Evolutionary conservation across 140 eudicot genomes (phyloP).

Genomic region (Flaveria floridana): DNA sequence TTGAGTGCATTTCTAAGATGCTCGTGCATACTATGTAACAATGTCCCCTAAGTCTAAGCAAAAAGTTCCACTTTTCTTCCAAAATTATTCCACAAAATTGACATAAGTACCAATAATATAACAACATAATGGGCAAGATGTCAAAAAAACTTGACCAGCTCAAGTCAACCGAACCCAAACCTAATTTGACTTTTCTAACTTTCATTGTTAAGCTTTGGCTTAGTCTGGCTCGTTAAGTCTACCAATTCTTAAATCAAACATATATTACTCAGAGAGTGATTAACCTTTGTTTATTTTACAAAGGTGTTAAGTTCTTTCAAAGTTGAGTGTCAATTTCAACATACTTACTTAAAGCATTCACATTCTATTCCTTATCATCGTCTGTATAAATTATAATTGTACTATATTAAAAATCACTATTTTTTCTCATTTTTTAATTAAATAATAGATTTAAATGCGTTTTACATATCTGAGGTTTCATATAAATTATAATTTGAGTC

Average conservation of each 20-base stretch:
- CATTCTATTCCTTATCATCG: no score
- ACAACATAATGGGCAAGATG: conserved; percentile 21
- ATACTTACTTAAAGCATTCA: conserved; percentile 21
- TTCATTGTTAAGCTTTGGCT: background rate
- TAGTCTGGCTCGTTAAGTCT: background rate
- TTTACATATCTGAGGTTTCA: no score
- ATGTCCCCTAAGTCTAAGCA: conserved; percentile 30
- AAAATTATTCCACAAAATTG: conserved; percentile 26
- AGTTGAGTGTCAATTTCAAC: conserved; percentile 13
- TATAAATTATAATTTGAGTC: no score
- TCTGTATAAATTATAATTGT: no score
- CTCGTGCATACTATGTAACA: conserved; percentile 23
- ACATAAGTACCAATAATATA: conserved; percentile 12
- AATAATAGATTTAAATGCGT: no score
- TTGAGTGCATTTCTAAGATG: conserved; percentile 21
- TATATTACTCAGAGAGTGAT: background rate
- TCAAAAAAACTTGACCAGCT: background rate
- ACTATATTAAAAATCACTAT: no score
- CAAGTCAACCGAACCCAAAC: background rate
- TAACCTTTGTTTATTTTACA: no score
- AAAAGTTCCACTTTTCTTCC: conserved; percentile 18
- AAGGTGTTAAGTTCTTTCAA: background rate
- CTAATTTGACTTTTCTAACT: background rate
- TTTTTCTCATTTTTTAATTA: no score
- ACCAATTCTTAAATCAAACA: background rate